These are phyloP conservation scores for Boletus semigastroideus DNA, from an alignment of 1,284 basidiomycete genomes.

Conservation along the genomic window DNA sequence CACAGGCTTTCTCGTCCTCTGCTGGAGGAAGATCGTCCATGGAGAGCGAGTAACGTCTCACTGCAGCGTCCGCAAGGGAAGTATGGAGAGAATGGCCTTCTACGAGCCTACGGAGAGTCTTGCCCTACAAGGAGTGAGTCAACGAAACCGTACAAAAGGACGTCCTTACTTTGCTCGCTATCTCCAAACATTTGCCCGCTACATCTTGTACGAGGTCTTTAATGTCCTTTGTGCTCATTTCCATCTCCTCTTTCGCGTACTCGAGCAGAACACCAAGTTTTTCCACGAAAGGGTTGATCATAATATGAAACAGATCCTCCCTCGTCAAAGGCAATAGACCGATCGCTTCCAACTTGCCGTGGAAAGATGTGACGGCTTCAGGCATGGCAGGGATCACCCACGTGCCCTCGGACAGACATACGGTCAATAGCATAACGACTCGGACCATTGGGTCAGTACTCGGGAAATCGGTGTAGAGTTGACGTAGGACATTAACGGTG, in stretches of 20 bases:
- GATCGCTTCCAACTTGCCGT: slow-evolving; percentile 47
- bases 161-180: slow-evolving; percentile 58
- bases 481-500: slow-evolving; percentile 52
- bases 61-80: slow-evolving; percentile 42
- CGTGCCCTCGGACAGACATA: slow-evolving; percentile 53
- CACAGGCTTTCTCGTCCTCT: slow-evolving; percentile 46
- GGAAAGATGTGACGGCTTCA: slow-evolving; percentile 34
- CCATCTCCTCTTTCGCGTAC: slow-evolving; percentile 51
- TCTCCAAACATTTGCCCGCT: slow-evolving; percentile 53
- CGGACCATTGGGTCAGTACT: slow-evolving; percentile 57
- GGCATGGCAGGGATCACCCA: slow-evolving; percentile 33
- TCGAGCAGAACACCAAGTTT: slow-evolving; percentile 50
- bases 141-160: slow-evolving; percentile 1
- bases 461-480: slow-evolving; percentile 64
- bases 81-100: slow-evolving; percentile 41
- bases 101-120: slow-evolving; percentile 56
- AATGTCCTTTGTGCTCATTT: slow-evolving; percentile 42
- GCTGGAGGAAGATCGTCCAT: slow-evolving; percentile 54
- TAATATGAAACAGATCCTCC: slow-evolving; percentile 58
- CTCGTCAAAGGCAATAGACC: slow-evolving; percentile 54
- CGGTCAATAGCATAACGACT: slow-evolving; percentile 62
- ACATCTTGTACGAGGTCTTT: slow-evolving; percentile 52
- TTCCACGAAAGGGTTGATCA: slow-evolving; percentile 70
- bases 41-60: slow-evolving; percentile 49
- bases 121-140: slow-evolving; percentile 46